Percentiles rank a stretch among this genome's conserved stretches.
phyloP scores from a whole-genome alignment of 495 filamentous ascomycete species.

The Peziza echinospora region DNA sequence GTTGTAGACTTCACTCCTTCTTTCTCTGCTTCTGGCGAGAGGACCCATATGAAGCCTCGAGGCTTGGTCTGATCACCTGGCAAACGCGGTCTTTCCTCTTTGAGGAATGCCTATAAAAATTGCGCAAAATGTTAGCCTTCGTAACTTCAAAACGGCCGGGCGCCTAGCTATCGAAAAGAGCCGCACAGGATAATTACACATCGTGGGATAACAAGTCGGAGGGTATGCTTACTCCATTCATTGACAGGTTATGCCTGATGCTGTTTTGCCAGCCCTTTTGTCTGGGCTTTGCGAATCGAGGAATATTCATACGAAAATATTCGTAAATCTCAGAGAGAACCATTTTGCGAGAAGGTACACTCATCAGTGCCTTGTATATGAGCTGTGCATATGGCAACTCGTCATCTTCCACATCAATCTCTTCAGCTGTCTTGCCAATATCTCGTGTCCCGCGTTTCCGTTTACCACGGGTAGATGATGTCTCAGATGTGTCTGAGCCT shows the following conservation, averaged over 20 bases:
- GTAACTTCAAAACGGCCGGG: too few species aligned
- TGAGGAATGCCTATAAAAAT: conserved; percentile 15
- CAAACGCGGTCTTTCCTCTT: conserved; percentile 8
- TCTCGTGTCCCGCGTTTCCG: too few species aligned
- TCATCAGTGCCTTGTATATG: conserved; percentile 54
- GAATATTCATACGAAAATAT: conserved; percentile 70
- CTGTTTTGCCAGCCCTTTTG: conserved; percentile 88
- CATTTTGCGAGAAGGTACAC: conserved; percentile 40
- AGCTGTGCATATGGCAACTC: conserved; percentile 54
- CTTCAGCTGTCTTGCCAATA: background rate
- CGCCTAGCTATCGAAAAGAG: too few species aligned
- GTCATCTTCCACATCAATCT: background rate
- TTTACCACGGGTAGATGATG: too few species aligned
- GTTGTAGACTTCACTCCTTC: conserved; percentile 54
- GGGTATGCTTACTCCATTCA: conserved; percentile 58
- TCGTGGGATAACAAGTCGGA: background rate
- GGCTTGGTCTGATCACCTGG: conserved; percentile 4
- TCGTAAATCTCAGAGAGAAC: conserved; percentile 70
- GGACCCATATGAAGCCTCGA: conserved; percentile 30
- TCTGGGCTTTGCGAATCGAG: conserved; percentile 40
- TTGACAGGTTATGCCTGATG: conserved; percentile 88
- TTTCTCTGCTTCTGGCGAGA: conserved; percentile 37
- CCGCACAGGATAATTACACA: background rate
- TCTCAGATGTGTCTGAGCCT: too few species aligned
- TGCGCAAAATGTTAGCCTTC: too few species aligned